Conservation (phyloP, 768 basidiomycete genomes). For the Suillus alpinus region DNA sequence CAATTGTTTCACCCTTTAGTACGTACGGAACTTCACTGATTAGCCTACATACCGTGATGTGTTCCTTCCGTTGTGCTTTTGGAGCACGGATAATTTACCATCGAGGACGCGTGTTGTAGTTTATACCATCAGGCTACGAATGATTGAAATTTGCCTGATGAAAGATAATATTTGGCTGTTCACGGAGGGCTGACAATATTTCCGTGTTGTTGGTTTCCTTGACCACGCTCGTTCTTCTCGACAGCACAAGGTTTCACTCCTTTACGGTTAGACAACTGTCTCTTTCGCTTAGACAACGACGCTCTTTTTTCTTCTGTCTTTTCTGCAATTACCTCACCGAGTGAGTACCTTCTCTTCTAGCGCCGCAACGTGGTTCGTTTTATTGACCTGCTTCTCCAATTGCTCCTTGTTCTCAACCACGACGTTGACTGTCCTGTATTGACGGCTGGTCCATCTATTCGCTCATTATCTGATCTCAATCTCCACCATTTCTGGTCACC, state of each 20-base stretch:
- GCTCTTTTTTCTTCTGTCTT: constrained; percentile 1
- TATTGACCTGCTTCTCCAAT: not conserved
- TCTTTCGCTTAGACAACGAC: not conserved
- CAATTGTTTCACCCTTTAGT: not conserved
- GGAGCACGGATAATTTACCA: not conserved
- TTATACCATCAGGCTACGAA: too few relatives aligned
- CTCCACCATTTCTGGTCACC: not conserved
- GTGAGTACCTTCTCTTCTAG: constrained; percentile 2
- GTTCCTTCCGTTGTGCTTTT: not conserved
- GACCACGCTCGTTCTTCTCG: not conserved
- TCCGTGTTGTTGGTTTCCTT: not conserved
- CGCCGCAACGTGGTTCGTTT: not conserved
- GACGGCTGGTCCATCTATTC: not conserved
- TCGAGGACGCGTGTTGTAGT: not conserved
- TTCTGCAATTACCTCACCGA: not conserved
- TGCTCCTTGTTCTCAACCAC: constrained; percentile 1
- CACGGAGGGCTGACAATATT: not conserved
- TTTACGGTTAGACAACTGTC: not conserved
- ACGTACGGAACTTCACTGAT: constrained; percentile 4
- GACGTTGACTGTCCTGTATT: not conserved
- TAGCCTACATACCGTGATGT: constrained; percentile 1
- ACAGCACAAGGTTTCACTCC: not conserved
- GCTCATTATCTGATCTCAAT: not conserved
- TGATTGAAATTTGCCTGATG: too few relatives aligned
- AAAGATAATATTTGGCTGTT: too few relatives aligned